These are phyloP conservation scores for Penicillium digitatum DNA, from an alignment of 2,329 filamentous ascomycete genomes.

Conservation along the genomic window DNA sequence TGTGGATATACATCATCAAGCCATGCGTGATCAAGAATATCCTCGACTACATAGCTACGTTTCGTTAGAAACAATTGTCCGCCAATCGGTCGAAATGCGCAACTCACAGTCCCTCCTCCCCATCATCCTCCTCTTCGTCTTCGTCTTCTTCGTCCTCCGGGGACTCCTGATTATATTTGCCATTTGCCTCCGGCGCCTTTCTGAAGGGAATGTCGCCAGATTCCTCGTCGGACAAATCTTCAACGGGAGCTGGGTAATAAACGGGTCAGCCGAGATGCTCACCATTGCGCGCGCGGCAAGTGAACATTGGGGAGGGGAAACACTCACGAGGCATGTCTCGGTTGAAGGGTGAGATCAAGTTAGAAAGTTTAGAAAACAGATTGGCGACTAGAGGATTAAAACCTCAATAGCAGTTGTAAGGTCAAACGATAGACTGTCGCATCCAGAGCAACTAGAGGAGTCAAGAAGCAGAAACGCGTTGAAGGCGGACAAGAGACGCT, in stretches of 20 bases:
- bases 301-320: constrained; percentile 3
- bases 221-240: constrained; percentile 37
- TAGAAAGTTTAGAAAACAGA: constrained; percentile 30
- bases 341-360: constrained; percentile 19
- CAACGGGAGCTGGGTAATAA: constrained; percentile 26
- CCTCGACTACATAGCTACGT: constrained; percentile 41
- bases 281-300: constrained; percentile 5
- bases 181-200: constrained; percentile 24
- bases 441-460: constrained; percentile 1
- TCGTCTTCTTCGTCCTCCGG: constrained; percentile 17
- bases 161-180: constrained; percentile 11
- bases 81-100: constrained; percentile 4
- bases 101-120: constrained; percentile 38
- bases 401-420: constrained; percentile 5
- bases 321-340: constrained; percentile 43
- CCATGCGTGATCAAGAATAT: constrained; percentile 38
- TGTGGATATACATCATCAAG: constrained; percentile 30
- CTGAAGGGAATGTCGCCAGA: constrained; percentile 40
- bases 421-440: background rate
- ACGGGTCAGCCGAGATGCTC: constrained; percentile 14
- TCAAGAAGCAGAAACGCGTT: constrained; percentile 23
- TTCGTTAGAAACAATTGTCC: constrained; percentile 12
- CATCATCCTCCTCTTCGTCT: constrained; percentile 16
- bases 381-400: constrained; percentile 21
- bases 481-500: constrained; percentile 27